Percentiles rank a stretch among this genome's conserved stretches.
Conservation (phyloP, 345 rosid species). For the Erysimum cheiranthoides region DNA sequence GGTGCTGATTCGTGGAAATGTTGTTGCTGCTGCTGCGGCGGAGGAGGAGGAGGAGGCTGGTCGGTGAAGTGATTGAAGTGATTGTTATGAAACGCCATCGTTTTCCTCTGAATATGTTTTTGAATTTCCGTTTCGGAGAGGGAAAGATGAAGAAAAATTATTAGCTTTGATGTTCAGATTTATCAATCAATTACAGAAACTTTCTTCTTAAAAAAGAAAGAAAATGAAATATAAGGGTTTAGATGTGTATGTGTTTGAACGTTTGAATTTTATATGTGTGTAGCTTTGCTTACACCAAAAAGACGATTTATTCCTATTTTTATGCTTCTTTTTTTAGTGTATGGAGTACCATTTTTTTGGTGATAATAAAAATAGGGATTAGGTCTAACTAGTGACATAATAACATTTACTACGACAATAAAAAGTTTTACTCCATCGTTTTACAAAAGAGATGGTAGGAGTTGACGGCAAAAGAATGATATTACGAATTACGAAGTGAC, state of each 20-base stretch:
- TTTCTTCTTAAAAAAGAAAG: neutral
- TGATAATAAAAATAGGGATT: conserved; percentile 19
- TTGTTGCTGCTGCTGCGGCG: conserved; percentile 50
- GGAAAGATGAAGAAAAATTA: conserved; percentile 36
- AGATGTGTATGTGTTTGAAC: conserved; percentile 22
- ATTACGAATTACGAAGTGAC: conserved; percentile 28
- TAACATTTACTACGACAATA: conserved; percentile 12
- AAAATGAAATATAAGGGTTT: conserved; percentile 4
- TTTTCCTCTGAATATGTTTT: neutral
- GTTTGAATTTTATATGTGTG: conserved; percentile 33
- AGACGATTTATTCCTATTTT: conserved; percentile 1
- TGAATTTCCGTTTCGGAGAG: conserved; percentile 11
- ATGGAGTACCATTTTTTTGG: neutral
- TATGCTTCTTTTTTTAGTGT: neutral
- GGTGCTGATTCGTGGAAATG: conserved; percentile 57
- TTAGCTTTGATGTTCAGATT: conserved; percentile 5
- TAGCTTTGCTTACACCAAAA: neutral
- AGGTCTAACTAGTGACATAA: conserved; percentile 21
- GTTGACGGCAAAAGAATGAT: conserved; percentile 32
- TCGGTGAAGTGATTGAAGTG: conserved; percentile 73
- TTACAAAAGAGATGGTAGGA: conserved; percentile 3
- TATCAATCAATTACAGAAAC: conserved; percentile 10
- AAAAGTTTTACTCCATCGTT: conserved; percentile 18
- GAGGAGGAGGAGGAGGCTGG: conserved; percentile 50
- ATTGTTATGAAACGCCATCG: conserved; percentile 82